Evolutionary conservation across 75 land plant species (phyloP).

Genomic region (Chamaecyparis obtusa): DNA sequence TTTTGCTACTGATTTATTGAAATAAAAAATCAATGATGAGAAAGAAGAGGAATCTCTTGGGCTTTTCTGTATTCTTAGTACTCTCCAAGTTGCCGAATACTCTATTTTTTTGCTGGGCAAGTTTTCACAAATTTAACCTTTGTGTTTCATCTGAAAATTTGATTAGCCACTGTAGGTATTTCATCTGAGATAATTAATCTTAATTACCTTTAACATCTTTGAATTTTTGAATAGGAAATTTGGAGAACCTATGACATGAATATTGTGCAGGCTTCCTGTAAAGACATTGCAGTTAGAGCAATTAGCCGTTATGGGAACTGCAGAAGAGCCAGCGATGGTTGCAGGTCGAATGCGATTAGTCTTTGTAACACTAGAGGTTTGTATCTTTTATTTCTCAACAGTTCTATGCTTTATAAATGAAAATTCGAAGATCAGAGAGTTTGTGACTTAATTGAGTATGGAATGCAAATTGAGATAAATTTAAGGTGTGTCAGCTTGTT

Average conservation of each 20-base stretch:
- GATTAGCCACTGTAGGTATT: neutral
- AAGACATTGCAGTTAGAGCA: constrained; percentile 92
- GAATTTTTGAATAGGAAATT: neutral
- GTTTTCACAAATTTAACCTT: too few relatives aligned
- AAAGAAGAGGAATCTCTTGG: neutral
- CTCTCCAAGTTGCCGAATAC: too few relatives aligned
- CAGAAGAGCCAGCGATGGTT: constrained; percentile 89
- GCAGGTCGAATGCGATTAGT: constrained; percentile 88
- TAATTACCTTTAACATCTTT: neutral
- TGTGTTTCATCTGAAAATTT: neutral
- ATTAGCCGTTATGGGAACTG: constrained; percentile 74
- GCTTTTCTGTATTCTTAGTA: neutral
- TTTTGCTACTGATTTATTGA: too few relatives aligned
- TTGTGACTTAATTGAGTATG: neutral
- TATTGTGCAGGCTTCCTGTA: constrained; percentile 71
- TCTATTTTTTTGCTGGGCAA: too few relatives aligned
- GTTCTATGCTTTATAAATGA: neutral
- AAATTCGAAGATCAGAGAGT: neutral
- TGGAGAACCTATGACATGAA: neutral
- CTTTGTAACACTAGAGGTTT: constrained; percentile 88
- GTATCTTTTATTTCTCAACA: neutral
- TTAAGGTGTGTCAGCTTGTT: neutral
- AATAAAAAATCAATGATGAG: neutral
- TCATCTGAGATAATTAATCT: neutral
- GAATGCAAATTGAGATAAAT: neutral